Percentiles rank a stretch among this genome's conserved stretches.
phyloP scores from a whole-genome alignment of 2,329 filamentous ascomycete genomes.

The Monilinia polystroma region DNA sequence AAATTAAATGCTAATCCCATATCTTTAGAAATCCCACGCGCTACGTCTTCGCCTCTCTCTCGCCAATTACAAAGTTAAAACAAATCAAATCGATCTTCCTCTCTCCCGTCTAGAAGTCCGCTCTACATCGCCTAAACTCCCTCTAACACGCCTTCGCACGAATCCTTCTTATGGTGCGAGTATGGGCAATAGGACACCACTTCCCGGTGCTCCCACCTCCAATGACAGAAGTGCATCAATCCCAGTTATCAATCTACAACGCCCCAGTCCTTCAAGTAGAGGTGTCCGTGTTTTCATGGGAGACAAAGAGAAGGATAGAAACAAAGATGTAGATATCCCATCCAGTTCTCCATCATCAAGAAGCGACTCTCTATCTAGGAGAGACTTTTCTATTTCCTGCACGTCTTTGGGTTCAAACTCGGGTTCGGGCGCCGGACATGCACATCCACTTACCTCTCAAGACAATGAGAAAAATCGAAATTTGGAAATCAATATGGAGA shows the following conservation, averaged over 20 bases:
- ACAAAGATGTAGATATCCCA: not conserved
- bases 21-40: slow-evolving; percentile 58
- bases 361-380: slow-evolving; percentile 13
- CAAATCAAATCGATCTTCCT: slow-evolving; percentile 66
- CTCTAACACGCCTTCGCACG: slow-evolving; percentile 23
- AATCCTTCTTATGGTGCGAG: not conserved
- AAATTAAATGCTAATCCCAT: not conserved
- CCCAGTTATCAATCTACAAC: slow-evolving; percentile 8
- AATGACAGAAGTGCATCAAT: not conserved
- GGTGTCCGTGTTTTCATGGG: not conserved
- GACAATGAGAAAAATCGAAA: not conserved
- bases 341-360: slow-evolving; percentile 4
- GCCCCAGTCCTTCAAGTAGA: not conserved
- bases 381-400: slow-evolving; percentile 3
- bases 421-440: not conserved
- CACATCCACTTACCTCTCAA: not conserved
- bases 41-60: slow-evolving; percentile 67
- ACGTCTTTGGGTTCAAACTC: not conserved
- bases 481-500: not conserved
- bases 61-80: slow-evolving; percentile 73
- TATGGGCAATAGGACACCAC: slow-evolving; percentile 3
- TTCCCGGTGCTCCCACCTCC: not conserved
- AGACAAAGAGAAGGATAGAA: not conserved
- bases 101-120: slow-evolving; percentile 57
- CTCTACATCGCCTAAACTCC: slow-evolving; percentile 29